phyloP scores from a whole-genome alignment of 1,284 basidiomycete genomes.

The Schizophyllum commune region DNA sequence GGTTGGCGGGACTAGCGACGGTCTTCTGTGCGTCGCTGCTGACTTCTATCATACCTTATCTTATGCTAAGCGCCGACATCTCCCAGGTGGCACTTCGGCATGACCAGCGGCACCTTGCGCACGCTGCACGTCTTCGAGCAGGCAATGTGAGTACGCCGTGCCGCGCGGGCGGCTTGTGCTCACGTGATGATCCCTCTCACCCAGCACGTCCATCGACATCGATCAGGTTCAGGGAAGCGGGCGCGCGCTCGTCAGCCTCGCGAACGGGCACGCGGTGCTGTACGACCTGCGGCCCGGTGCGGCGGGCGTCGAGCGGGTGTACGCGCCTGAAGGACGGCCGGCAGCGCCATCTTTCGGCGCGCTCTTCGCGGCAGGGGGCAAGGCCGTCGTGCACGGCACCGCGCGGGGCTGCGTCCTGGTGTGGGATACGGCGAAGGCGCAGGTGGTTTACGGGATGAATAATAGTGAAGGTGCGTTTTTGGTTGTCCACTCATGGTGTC shows the following conservation, averaged over 20 bases:
- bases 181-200: slow-evolving; percentile 4
- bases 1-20: slow-evolving; percentile 60
- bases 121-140: slow-evolving; percentile 47
- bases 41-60: background rate
- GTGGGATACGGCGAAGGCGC: slow-evolving; percentile 49
- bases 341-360: slow-evolving; percentile 32
- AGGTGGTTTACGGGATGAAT: slow-evolving; percentile 47
- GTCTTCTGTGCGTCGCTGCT: slow-evolving; percentile 43
- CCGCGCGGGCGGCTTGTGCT: background rate
- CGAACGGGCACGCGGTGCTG: slow-evolving; percentile 39
- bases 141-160: slow-evolving; percentile 38
- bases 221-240: slow-evolving; percentile 34
- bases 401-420: slow-evolving; percentile 45
- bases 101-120: slow-evolving; percentile 54
- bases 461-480: slow-evolving; percentile 42
- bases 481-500: slow-evolving; percentile 3
- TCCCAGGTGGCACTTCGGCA: slow-evolving; percentile 51
- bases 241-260: slow-evolving; percentile 44
- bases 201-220: slow-evolving; percentile 44
- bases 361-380: slow-evolving; percentile 41
- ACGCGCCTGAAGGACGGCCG: slow-evolving; percentile 26
- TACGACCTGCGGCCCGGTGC: slow-evolving; percentile 38
- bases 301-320: slow-evolving; percentile 46
- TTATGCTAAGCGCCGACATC: slow-evolving; percentile 10
- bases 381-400: slow-evolving; percentile 46